These are phyloP conservation scores for Phytophthora citrophthora DNA, from an alignment of 352 stramenopile genomes.

Conservation along the genomic window DNA sequence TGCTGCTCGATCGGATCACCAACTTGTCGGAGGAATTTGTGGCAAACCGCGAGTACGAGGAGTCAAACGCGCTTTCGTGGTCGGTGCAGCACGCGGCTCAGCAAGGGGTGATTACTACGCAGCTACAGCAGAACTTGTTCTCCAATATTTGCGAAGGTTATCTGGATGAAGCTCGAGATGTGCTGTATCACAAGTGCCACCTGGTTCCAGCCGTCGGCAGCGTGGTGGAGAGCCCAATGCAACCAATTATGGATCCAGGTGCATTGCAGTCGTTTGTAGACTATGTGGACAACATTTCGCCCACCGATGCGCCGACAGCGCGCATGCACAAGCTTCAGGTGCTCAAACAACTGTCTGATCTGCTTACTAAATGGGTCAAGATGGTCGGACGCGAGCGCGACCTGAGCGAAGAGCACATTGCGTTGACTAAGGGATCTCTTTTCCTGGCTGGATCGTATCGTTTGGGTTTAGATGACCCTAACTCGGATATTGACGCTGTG, in stretches of 20 bases:
- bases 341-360: constrained; percentile 71
- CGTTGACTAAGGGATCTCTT: constrained; percentile 74
- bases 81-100: constrained; percentile 75
- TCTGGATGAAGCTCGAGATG: constrained; percentile 74
- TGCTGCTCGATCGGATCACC: constrained; percentile 74
- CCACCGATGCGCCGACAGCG: constrained; percentile 49
- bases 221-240: constrained; percentile 51
- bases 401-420: constrained; percentile 74
- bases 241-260: constrained; percentile 38
- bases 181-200: constrained; percentile 87
- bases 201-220: constrained; percentile 74
- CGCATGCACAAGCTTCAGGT: constrained; percentile 76
- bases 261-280: constrained; percentile 55
- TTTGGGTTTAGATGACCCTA: constrained; percentile 80
- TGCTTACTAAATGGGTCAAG: constrained; percentile 83
- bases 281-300: constrained; percentile 65
- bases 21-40: constrained; percentile 69
- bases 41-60: constrained; percentile 72
- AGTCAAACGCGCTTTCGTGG: constrained; percentile 71
- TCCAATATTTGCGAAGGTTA: constrained; percentile 62
- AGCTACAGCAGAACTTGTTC: constrained; percentile 73
- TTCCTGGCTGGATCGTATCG: constrained; percentile 90
- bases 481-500: constrained; percentile 87
- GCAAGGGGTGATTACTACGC: constrained; percentile 63
- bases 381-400: constrained; percentile 67